These are phyloP conservation scores for Flammula alnicola DNA, from an alignment of 1,284 basidiomycete genomes.

Conservation along the genomic window DNA sequence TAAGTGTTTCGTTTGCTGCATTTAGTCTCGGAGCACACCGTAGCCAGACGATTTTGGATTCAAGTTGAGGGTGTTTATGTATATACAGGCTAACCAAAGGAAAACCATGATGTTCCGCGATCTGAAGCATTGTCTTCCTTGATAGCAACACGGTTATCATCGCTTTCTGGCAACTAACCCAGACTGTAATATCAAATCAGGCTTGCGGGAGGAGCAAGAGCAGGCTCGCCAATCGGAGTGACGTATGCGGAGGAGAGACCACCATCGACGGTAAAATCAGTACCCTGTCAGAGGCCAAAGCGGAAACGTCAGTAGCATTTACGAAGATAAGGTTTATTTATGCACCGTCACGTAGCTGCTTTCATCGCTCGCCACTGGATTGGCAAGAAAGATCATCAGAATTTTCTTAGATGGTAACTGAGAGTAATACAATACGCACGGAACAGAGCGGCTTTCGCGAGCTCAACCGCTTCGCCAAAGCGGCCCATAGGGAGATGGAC, in stretches of 20 bases:
- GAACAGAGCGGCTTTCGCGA: conserved; percentile 91
- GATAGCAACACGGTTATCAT: conserved; percentile 8
- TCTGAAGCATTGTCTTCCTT: conserved; percentile 1
- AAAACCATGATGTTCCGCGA: background rate
- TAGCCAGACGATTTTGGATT: background rate
- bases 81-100: background rate
- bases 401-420: conserved; percentile 8
- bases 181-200: conserved; percentile 40
- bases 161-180: background rate
- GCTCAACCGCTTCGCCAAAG: conserved; percentile 95
- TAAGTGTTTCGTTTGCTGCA: background rate
- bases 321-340: conserved; percentile 16
- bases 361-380: conserved; percentile 79
- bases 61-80: background rate
- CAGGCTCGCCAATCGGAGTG: conserved; percentile 74
- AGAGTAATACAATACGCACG: conserved; percentile 53
- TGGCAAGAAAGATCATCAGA: conserved; percentile 14
- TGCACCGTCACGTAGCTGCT: conserved; percentile 84
- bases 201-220: conserved; percentile 67
- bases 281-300: conserved; percentile 57
- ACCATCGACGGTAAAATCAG: conserved; percentile 93
- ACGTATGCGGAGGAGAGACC: conserved; percentile 91
- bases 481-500: conserved; percentile 96
- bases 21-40: background rate
- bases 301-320: conserved; percentile 1